These are phyloP conservation scores for Periglandula ipomoeae DNA, from an alignment of 2,329 filamentous ascomycete species.

Conservation along the genomic window DNA sequence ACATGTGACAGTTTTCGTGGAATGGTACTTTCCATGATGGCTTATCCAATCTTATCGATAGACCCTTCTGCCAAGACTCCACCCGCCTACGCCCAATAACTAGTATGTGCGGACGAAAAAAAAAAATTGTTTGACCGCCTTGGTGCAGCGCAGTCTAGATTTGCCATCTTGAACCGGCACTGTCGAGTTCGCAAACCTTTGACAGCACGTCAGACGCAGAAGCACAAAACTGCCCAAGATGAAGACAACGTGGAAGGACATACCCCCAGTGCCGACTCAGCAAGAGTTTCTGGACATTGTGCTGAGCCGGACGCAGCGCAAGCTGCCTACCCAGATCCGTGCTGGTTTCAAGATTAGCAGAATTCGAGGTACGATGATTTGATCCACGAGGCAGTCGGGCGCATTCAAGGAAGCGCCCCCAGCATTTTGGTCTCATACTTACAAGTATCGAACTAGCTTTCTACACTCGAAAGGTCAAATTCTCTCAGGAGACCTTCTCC, in stretches of 20 bases:
- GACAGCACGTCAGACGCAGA: not conserved
- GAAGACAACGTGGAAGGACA: constrained; percentile 64
- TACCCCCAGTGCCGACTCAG: constrained; percentile 79
- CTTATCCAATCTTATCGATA: constrained; percentile 17
- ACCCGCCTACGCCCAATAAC: constrained; percentile 12
- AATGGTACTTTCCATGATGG: not conserved
- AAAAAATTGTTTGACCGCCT: constrained; percentile 25
- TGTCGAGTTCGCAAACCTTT: constrained; percentile 6
- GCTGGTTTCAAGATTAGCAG: constrained; percentile 89
- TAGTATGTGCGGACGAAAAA: constrained; percentile 10
- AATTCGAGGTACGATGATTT: constrained; percentile 52
- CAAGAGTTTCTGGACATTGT: constrained; percentile 98
- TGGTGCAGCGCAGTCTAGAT: constrained; percentile 11
- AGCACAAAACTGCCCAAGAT: constrained; percentile 31
- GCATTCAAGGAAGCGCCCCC: too few species aligned
- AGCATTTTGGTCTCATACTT: not conserved
- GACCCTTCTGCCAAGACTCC: constrained; percentile 11
- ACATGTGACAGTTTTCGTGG: not conserved
- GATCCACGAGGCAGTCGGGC: not conserved
- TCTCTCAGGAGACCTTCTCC: constrained; percentile 90
- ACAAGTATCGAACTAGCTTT: constrained; percentile 47
- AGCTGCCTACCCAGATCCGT: constrained; percentile 90
- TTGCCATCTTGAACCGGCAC: constrained; percentile 13
- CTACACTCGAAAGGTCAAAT: constrained; percentile 98
- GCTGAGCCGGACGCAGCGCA: constrained; percentile 82